Percentiles rank a stretch among this genome's conserved stretches.
phyloP scores from a whole-genome alignment of 2,329 filamentous ascomycete genomes.

The Ophiostoma quercus region DNA sequence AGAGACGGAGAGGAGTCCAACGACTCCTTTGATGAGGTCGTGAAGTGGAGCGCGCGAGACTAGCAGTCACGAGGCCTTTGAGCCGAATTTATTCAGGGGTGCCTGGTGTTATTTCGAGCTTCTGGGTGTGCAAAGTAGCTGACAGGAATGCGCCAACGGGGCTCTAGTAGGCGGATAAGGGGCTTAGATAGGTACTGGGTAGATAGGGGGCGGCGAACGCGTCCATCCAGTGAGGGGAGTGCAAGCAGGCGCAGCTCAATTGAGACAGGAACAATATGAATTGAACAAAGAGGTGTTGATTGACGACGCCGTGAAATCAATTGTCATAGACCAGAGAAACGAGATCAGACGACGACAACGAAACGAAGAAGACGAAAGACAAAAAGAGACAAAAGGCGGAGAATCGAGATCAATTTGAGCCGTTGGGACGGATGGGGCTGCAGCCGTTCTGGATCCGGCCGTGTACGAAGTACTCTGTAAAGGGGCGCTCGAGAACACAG shows the following conservation, averaged over 20 bases:
- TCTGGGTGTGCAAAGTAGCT: not conserved
- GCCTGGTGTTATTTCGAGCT: not conserved
- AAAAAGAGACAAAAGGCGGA: not conserved
- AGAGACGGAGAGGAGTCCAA: not conserved
- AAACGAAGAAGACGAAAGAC: not conserved
- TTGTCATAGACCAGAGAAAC: not conserved
- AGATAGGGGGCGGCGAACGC: constrained; percentile 7
- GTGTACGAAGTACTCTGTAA: not conserved
- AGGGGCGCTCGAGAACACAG: not conserved
- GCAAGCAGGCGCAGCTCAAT: not conserved
- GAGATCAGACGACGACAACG: not conserved
- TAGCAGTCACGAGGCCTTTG: constrained; percentile 10
- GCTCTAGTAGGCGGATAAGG: constrained; percentile 12
- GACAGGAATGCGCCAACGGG: not conserved
- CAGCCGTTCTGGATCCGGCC: constrained; percentile 1
- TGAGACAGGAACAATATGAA: not conserved
- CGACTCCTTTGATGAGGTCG: constrained; percentile 2
- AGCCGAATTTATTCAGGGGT: not conserved
- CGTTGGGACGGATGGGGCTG: not conserved
- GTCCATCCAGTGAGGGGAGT: not conserved
- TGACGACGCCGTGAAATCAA: not conserved
- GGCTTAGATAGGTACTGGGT: not conserved
- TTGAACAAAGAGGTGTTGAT: not conserved
- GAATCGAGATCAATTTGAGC: not conserved
- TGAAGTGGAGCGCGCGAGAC: constrained; percentile 10